phyloP scores from a whole-genome alignment of 805 yeast genomes.

The Metschnikowia shivogae region DNA sequence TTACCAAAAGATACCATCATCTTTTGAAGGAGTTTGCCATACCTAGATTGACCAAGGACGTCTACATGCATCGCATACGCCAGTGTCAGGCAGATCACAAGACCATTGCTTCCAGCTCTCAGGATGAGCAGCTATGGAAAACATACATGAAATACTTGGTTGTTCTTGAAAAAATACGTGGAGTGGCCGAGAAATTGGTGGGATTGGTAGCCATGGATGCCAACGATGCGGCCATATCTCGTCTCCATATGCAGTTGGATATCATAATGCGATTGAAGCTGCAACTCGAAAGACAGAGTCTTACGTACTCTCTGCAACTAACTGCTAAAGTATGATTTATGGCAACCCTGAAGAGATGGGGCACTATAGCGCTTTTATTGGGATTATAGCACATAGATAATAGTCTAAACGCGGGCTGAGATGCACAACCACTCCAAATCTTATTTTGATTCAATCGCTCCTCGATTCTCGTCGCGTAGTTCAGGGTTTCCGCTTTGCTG shows the following conservation, averaged over 20 bases:
- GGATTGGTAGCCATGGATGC: slow-evolving; percentile 3
- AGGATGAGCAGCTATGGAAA: slow-evolving; percentile 9
- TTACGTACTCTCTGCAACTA: not conserved
- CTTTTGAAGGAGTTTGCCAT: slow-evolving; percentile 25
- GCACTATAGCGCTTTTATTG: no score
- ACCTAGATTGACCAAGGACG: slow-evolving; percentile 27
- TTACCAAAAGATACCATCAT: slow-evolving; percentile 27
- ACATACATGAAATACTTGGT: slow-evolving; percentile 10
- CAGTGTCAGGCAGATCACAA: not conserved
- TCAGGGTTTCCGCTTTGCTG: not conserved
- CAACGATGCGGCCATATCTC: slow-evolving; percentile 8
- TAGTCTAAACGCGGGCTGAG: no score
- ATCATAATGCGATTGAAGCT: slow-evolving; percentile 11
- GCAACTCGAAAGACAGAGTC: not conserved
- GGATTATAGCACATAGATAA: no score
- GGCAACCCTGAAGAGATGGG: no score
- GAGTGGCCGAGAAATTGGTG: slow-evolving; percentile 2
- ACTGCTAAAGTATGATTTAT: no score
- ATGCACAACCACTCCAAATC: not conserved
- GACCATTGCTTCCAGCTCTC: not conserved
- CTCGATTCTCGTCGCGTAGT: not conserved
- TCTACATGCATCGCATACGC: slow-evolving; percentile 6
- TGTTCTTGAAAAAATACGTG: slow-evolving; percentile 6
- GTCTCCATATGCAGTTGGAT: slow-evolving; percentile 12
- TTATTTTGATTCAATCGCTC: slow-evolving; percentile 1